These are phyloP conservation scores for Tothia fuscella DNA, from an alignment of 2,329 filamentous ascomycete genomes.

Conservation along the genomic window DNA sequence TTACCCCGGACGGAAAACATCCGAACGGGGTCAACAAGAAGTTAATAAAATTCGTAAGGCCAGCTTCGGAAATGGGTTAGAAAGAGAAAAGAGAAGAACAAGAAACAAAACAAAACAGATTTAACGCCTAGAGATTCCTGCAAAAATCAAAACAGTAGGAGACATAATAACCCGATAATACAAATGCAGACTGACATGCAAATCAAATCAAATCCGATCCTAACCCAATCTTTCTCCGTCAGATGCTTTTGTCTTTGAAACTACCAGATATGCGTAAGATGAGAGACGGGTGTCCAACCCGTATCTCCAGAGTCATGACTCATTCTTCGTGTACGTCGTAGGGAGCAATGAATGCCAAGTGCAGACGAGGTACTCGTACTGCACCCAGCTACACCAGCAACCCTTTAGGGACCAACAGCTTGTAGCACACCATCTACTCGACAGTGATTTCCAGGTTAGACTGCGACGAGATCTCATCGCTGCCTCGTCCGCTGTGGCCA, in stretches of 20 bases:
- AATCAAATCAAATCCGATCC: neutral
- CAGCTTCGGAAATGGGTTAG: neutral
- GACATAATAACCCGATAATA: no score
- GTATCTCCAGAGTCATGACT: conserved; percentile 15
- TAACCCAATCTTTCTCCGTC: conserved; percentile 9
- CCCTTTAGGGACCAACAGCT: neutral
- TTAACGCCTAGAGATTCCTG: conserved; percentile 2
- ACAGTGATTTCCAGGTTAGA: conserved; percentile 52
- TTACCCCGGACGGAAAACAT: neutral
- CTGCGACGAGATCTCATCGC: conserved; percentile 50
- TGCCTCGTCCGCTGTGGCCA: conserved; percentile 49
- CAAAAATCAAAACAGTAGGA: no score
- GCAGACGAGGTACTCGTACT: conserved; percentile 1
- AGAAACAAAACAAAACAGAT: conserved; percentile 1
- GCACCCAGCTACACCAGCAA: neutral
- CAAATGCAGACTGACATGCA: conserved; percentile 1
- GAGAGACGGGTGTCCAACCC: neutral
- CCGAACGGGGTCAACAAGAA: neutral
- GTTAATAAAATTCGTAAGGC: neutral
- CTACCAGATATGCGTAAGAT: conserved; percentile 9
- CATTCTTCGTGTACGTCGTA: conserved; percentile 19
- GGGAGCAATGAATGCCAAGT: conserved; percentile 10
- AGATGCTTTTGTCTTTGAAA: conserved; percentile 10
- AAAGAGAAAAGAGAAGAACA: neutral
- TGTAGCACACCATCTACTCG: conserved; percentile 17